Evolutionary conservation across 2,329 filamentous ascomycete species (phyloP), one percentile per base, ranked within the genome.

Genomic region (Thermothelomyces thermophilus): DNA sequence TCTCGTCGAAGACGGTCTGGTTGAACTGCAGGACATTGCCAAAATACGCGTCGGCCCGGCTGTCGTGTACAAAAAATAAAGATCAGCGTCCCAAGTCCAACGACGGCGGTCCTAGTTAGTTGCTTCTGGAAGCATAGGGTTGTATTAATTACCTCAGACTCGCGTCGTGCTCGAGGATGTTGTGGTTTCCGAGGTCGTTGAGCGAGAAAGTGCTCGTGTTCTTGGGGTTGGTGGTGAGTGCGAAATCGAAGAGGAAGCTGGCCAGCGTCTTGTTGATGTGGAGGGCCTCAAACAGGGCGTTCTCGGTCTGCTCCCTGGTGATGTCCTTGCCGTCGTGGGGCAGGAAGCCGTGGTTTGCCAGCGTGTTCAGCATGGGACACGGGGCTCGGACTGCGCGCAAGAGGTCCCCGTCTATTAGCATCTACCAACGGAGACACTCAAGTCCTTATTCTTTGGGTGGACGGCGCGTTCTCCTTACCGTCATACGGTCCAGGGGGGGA

Each of bases 11-110:
- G 54, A 77, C 60, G 2, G 67, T 70, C 46, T 72, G 63, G 62
- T 80, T 77, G 66, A 80, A 80, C 48, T 70, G 49, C 56, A 74
- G 68, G 55, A 73, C 73, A 60, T 73, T 72, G 19, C 75, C 76
- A 46, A 76, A 70, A 65, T 46, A 55, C 11, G 52, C 51, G 24
- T 59, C 57, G 3, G 49, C 5, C 0, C 57, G 54, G 17, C 50
- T 55, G 35, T 14, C 3, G 33, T 9, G 24, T 9, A 26, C 24
- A 26, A 26, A 26, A n/a, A n/a, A n/a, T n/a, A n/a, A n/a, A n/a
- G n/a, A n/a, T n/a, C n/a, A n/a, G n/a, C n/a, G n/a, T n/a, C n/a
- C n/a, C n/a, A n/a, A n/a, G n/a, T n/a, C n/a, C n/a, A n/a, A n/a
- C n/a, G n/a, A n/a, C n/a, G n/a, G n/a, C n/a, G n/a, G n/a, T n/a